Evolutionary conservation across 139 green algal genomes (phyloP).

Genomic region (Micractinium sp.): DNA sequence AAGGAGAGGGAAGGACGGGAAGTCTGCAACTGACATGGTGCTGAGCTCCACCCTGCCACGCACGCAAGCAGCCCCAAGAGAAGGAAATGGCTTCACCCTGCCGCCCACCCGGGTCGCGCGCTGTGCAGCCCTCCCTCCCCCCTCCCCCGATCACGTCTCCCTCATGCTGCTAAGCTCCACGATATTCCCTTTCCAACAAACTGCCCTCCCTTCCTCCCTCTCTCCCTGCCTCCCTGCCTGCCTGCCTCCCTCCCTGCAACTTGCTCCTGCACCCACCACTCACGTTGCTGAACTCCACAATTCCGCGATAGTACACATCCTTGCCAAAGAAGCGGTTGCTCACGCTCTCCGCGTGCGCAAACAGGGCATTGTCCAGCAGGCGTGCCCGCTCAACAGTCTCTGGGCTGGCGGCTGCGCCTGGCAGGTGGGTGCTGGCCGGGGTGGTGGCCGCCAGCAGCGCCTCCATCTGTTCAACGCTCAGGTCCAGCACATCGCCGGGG

Average conservation of each 20-base stretch:
- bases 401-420: not conserved
- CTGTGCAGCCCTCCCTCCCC: too few relatives aligned
- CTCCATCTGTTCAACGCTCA: slow-evolving; percentile 53
- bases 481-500: slow-evolving; percentile 53
- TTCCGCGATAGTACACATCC: slow-evolving; percentile 62
- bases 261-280: not conserved
- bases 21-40: too few relatives aligned
- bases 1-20: too few relatives aligned
- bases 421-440: not conserved
- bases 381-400: slow-evolving; percentile 3
- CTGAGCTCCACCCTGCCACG: not conserved
- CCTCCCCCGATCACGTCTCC: too few relatives aligned
- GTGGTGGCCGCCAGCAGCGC: slow-evolving; percentile 27
- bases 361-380: slow-evolving; percentile 64
- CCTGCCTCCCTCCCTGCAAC: too few relatives aligned
- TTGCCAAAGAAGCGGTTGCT: slow-evolving; percentile 60
- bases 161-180: too few relatives aligned
- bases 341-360: slow-evolving; percentile 60
- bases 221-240: too few relatives aligned
- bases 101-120: too few relatives aligned
- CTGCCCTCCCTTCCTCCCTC: not conserved
- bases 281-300: slow-evolving; percentile 73
- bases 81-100: too few relatives aligned
- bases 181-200: not conserved
- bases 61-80: too few relatives aligned